Base-by-base conservation (phyloP, 176 grass and related monocot species). In the Eragrostis curvula region DNA sequence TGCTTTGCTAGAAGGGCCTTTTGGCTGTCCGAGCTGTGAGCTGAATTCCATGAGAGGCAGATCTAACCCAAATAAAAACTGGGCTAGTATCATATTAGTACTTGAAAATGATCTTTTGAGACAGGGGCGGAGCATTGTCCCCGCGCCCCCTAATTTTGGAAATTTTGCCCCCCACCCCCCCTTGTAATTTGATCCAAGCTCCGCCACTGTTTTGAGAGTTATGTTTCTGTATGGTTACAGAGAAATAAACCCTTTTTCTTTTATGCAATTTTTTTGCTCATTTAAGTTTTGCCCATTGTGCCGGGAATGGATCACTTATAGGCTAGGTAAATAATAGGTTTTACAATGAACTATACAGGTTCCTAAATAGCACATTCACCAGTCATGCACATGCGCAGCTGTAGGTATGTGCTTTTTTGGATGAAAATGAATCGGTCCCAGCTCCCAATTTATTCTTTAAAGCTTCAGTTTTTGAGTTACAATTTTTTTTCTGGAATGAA, bases 21-120 rank as follows among this genome's bases (percentile, higher is more conserved):
- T 77, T 83, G 17, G 24, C 48, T 78, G 39, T 73, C 58, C 21
- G 53, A 82, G 67, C 49, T 75, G 44, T 21, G 53, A 82, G 67
- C 49, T 75, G 44, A 60, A 18, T 55, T 66, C 8, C 11, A 60
- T 64, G 53, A 61, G 23, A 52, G 1, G 46, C 8, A 27, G 12
- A 23, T 66, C 78, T 20, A 20, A 74, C 40, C 68, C 56, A 30
- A 44, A 42, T 10, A 13, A 74, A 64, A 68, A 60, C 8, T 46
- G 9, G 3, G 8, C 30, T 17, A 15, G 3, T 85, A 61, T 70
- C 20, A 12, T 68, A 46, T 28, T 56, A 50, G 32, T 78, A 18
- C 76, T 82, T 83, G 47, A 65, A 10, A 81, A 77, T 47, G 24
- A 18, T 61, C 15, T 79, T 79, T 63, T 88, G 40, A 1, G 36